These are phyloP conservation scores for Diaporthe citriasiana DNA, from an alignment of 2,329 filamentous ascomycete genomes.

Conservation along the genomic window DNA sequence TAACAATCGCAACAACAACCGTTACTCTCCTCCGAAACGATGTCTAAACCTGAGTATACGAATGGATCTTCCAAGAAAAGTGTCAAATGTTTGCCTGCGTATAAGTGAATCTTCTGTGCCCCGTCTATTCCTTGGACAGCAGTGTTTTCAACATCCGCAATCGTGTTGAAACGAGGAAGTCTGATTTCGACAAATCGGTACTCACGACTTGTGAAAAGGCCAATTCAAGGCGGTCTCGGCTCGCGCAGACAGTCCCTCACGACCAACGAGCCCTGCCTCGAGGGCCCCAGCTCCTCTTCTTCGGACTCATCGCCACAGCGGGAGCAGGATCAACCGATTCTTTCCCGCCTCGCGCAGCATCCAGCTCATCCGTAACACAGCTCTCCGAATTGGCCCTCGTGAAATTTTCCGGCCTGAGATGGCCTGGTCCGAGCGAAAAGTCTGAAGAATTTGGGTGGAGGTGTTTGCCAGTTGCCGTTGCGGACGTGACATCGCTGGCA, in stretches of 20 bases:
- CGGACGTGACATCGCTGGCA: constrained; percentile 11
- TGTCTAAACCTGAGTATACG: constrained; percentile 39
- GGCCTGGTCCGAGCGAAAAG: constrained; percentile 11
- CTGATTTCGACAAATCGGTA: too few species aligned
- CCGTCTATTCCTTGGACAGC: not conserved
- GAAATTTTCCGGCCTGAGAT: not conserved
- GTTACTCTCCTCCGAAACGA: constrained; percentile 35
- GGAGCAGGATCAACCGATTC: not conserved
- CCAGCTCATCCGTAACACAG: too few species aligned
- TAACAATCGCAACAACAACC: constrained; percentile 38
- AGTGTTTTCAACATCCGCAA: constrained; percentile 1
- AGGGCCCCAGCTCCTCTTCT: not conserved
- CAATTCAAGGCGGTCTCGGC: not conserved
- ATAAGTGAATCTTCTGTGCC: constrained; percentile 19
- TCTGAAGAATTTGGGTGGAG: not conserved
- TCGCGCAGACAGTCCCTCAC: not conserved
- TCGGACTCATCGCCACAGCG: not conserved
- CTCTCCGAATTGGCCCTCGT: not conserved
- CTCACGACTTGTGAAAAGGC: not conserved
- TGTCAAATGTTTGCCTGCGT: constrained; percentile 17
- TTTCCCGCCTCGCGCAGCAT: not conserved
- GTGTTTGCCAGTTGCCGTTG: not conserved
- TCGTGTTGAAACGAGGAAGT: too few species aligned
- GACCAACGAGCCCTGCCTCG: constrained; percentile 24
- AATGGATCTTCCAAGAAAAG: constrained; percentile 39